A percentile compares a stretch with the other conserved stretches of the same genome.
Evolutionary conservation across 2,329 filamentous ascomycete genomes (phyloP).

Genomic region (Berkeleyomyces basicola): DNA sequence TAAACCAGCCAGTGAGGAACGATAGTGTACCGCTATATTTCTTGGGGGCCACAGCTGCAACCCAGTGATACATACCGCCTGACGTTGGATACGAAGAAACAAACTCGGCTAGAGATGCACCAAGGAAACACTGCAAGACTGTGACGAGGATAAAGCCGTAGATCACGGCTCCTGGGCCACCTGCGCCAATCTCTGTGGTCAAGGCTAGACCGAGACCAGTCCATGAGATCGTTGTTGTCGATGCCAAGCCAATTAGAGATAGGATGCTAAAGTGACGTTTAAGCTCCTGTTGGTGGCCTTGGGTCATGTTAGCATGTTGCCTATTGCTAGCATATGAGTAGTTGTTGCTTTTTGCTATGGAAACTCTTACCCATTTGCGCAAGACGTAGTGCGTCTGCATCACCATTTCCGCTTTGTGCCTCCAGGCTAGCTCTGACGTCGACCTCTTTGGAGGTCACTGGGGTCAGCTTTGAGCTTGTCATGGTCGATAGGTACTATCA

Average conservation of each 20-base stretch:
- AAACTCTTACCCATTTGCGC: constrained; percentile 26
- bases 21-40: constrained; percentile 8
- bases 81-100: constrained; percentile 32
- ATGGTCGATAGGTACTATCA: background rate
- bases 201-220: constrained; percentile 29
- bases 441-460: background rate
- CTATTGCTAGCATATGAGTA: background rate
- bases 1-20: constrained; percentile 12
- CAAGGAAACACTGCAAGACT: constrained; percentile 27
- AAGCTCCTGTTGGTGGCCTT: constrained; percentile 32
- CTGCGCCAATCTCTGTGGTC: constrained; percentile 30
- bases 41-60: constrained; percentile 28
- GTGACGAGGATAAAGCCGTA: constrained; percentile 33
- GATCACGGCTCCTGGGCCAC: constrained; percentile 31
- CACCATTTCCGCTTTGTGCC: constrained; percentile 1
- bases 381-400: constrained; percentile 26
- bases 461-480: background rate
- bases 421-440: constrained; percentile 3
- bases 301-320: background rate
- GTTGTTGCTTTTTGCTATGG: background rate
- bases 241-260: constrained; percentile 31
- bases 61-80: constrained; percentile 36
- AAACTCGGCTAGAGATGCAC: constrained; percentile 29
- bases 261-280: constrained; percentile 31
- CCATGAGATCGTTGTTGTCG: constrained; percentile 34